Conservation (phyloP, 306 rosid genomes). For the Cicer pinnatifidum region DNA sequence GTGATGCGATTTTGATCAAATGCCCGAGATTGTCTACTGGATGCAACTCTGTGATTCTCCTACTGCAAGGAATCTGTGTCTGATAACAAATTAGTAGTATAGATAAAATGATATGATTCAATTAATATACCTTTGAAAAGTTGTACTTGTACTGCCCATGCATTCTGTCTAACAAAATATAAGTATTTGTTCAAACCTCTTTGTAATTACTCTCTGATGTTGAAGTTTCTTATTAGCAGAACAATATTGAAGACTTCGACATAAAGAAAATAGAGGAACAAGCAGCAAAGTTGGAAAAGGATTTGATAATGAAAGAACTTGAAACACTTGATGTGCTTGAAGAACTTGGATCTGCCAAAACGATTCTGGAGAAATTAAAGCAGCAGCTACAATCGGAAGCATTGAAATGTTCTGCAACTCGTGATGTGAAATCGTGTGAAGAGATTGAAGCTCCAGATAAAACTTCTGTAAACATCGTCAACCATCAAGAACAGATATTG, state of each 20-base stretch:
- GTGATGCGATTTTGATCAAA: too few relatives aligned
- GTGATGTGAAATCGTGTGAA: conserved; percentile 46
- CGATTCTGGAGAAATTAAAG: conserved; percentile 81
- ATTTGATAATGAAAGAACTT: conserved; percentile 89
- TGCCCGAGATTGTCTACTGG: too few relatives aligned
- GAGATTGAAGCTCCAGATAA: conserved; percentile 49
- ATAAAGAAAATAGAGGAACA: conserved; percentile 89
- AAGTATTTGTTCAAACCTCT: neutral
- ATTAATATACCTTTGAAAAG: too few relatives aligned
- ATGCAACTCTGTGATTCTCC: too few relatives aligned
- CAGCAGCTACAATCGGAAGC: conserved; percentile 80
- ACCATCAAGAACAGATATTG: conserved; percentile 49
- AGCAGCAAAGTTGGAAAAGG: conserved; percentile 93
- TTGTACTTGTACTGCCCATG: too few relatives aligned
- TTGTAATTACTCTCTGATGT: conserved; percentile 45
- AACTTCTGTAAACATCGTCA: conserved; percentile 33
- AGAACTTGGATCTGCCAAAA: conserved; percentile 85
- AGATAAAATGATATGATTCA: too few relatives aligned
- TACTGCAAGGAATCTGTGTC: too few relatives aligned
- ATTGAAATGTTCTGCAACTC: conserved; percentile 56
- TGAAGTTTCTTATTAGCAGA: conserved; percentile 58
- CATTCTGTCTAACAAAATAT: neutral
- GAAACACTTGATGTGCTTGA: conserved; percentile 97
- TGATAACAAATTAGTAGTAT: too few relatives aligned
- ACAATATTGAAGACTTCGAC: conserved; percentile 68